Conservation (phyloP, 2,329 filamentous ascomycete genomes). For the Dactylellina parvicollis region DNA sequence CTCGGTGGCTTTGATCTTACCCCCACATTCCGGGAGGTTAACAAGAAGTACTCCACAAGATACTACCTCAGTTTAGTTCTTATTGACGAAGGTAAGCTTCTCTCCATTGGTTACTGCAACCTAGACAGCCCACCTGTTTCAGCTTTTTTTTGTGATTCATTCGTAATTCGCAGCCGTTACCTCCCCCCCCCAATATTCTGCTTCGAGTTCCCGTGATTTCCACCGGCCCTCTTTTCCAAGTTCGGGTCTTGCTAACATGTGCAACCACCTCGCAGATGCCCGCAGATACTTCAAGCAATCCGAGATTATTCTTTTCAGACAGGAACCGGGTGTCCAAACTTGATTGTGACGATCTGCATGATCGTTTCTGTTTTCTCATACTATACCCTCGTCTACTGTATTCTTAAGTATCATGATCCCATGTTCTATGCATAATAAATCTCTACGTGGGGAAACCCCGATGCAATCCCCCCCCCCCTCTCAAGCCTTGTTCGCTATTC, state of each 20-base stretch:
- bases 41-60: constrained; percentile 98
- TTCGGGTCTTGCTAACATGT: constrained; percentile 35
- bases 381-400: constrained; percentile 52
- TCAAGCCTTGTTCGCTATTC: constrained; percentile 18
- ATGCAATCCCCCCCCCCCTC: constrained; percentile 2
- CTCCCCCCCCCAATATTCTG: constrained; percentile 12
- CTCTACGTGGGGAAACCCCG: constrained; percentile 48
- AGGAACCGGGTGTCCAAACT: constrained; percentile 62
- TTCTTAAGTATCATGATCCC: constrained; percentile 47
- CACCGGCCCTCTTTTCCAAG: constrained; percentile 50
- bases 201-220: constrained; percentile 44
- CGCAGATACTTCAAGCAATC: constrained; percentile 99
- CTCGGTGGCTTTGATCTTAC: constrained; percentile 97
- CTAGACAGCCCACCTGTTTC: constrained; percentile 39
- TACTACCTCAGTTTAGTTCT: constrained; percentile 97
- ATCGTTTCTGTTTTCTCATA: constrained; percentile 28
- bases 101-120: constrained; percentile 3
- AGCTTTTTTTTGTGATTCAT: constrained; percentile 41
- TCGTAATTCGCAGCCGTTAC: constrained; percentile 10
- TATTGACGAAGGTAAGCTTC: constrained; percentile 81
- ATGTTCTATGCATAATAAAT: constrained; percentile 45
- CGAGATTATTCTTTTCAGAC: constrained; percentile 95
- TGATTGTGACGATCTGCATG: constrained; percentile 44
- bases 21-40: constrained; percentile 97
- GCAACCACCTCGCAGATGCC: constrained; percentile 72